Percentiles rank a stretch among this genome's conserved stretches.
These are phyloP conservation scores for Diaporthe citriasiana DNA, from an alignment of 2,329 filamentous ascomycete genomes.

Conservation along the genomic window DNA sequence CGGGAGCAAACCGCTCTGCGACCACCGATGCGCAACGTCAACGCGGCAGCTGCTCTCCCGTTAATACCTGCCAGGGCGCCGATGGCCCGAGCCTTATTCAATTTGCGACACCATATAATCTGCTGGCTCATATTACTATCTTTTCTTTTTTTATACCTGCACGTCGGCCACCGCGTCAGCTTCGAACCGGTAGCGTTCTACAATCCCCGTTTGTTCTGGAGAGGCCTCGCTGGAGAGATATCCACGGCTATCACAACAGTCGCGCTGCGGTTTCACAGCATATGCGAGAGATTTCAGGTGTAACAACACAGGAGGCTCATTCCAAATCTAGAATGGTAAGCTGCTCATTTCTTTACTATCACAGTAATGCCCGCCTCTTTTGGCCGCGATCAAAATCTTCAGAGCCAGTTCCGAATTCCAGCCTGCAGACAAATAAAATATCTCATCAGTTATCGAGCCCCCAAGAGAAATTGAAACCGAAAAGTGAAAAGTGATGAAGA, in stretches of 20 bases:
- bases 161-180: not conserved
- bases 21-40: not conserved
- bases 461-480: not conserved
- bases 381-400: not conserved
- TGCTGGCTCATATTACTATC: not conserved
- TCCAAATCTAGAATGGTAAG: not conserved
- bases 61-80: not conserved
- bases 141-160: not conserved
- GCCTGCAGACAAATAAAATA: not conserved
- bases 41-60: too few relatives aligned
- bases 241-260: not conserved
- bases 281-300: not conserved
- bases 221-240: not conserved
- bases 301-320: not conserved
- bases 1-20: not conserved
- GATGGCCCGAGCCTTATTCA: not conserved
- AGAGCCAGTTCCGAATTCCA: too few relatives aligned
- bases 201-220: not conserved
- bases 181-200: constrained; percentile 7
- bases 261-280: not conserved
- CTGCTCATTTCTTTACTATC: not conserved
- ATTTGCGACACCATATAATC: not conserved
- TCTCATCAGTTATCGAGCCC: not conserved
- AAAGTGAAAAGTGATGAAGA: not conserved
- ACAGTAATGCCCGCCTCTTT: not conserved